Conservation (phyloP, 192 early-diverging fungal genomes). For the Gryganskiella cystojenkinii region DNA sequence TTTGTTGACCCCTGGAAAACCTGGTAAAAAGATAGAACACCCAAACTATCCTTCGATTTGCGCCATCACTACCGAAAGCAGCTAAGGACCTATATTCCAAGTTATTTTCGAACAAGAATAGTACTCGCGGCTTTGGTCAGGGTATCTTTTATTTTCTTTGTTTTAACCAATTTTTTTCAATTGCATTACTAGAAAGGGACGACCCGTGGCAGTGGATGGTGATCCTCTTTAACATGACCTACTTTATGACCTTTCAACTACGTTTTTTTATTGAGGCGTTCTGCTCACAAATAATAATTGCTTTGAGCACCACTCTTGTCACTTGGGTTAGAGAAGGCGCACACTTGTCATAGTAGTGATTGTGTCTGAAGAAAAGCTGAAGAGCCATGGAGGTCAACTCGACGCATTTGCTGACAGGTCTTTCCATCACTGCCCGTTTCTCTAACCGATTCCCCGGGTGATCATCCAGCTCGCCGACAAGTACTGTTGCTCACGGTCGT, state of each 20-base stretch:
- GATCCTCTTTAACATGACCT: slow-evolving; percentile 9
- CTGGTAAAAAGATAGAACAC: slow-evolving; percentile 9
- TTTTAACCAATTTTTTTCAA: slow-evolving; percentile 4
- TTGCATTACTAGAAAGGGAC: slow-evolving; percentile 13
- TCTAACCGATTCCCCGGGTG: too few relatives aligned
- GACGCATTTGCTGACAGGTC: too few relatives aligned
- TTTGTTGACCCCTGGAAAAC: slow-evolving; percentile 7
- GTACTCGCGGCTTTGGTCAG: not conserved
- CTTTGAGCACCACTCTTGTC: slow-evolving; percentile 8
- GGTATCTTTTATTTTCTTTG: slow-evolving; percentile 5
- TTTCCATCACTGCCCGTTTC: too few relatives aligned
- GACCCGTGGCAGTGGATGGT: slow-evolving; percentile 1
- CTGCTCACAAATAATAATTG: slow-evolving; percentile 5
- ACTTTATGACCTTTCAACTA: slow-evolving; percentile 8
- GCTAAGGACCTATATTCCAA: slow-evolving; percentile 14
- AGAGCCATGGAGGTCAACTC: too few relatives aligned
- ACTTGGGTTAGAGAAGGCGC: slow-evolving; percentile 9
- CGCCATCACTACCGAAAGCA: slow-evolving; percentile 12
- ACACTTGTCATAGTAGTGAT: too few relatives aligned
- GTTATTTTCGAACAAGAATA: slow-evolving; percentile 10
- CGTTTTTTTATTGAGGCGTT: slow-evolving; percentile 10
- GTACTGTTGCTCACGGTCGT: too few relatives aligned
- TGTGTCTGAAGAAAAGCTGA: too few relatives aligned
- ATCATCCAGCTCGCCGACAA: too few relatives aligned
- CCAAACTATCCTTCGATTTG: slow-evolving; percentile 15